Base-by-base conservation (phyloP, 176 grass and related monocot species). In the Puccinellia tenuiflora region DNA sequence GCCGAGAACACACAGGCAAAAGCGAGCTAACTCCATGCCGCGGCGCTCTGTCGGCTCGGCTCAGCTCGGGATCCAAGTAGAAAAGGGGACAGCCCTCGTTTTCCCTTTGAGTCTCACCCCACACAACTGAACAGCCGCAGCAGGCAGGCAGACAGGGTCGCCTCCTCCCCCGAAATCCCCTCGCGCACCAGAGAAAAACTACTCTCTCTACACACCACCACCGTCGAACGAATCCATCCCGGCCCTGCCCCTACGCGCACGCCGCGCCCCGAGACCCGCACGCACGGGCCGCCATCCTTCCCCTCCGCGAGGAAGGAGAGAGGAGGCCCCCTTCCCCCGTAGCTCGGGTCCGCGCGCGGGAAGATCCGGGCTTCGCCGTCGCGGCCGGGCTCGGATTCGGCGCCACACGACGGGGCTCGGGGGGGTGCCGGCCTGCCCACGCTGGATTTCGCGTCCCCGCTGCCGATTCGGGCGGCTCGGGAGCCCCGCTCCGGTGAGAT, bases 331-430 rank as follows among this genome's bases (percentile, higher is more conserved):
- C 40, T 0, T 12, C 22, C 5, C 20, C 77, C 34, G 70, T 37
- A 56, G 60, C 40, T 69, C 68, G 68, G 51, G 13, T 34, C 67
- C 61, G 82, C 39, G 43, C 18, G 60, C 24, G 77, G 51, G n/a
- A 57, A 90, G 88, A 90, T 90, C 88, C 73, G 83, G 83, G 83
- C 88, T 74, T 75, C 83, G 78, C 70, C 67, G 66, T 59, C 80
- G 35, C 38, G 43, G 43, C 67, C 61, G 78, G 55, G 57, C 68
- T 75, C 76, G 68, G 87, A 73, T 81, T 76, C 62, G 15, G 9
- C 54, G 69, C 54, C 68, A 24, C 12, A 30, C 37, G 10, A 42
- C 67, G 25, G 53, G 80, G 13, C 18, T 20, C 21, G 30, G 20
- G 30, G 20, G 21, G 57, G 10, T 4, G 81, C 18, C 26, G 54